Evolutionary conservation across 768 basidiomycete genomes (phyloP), one percentile per base, ranked within the genome.

Genomic region (Epithele typhae): DNA sequence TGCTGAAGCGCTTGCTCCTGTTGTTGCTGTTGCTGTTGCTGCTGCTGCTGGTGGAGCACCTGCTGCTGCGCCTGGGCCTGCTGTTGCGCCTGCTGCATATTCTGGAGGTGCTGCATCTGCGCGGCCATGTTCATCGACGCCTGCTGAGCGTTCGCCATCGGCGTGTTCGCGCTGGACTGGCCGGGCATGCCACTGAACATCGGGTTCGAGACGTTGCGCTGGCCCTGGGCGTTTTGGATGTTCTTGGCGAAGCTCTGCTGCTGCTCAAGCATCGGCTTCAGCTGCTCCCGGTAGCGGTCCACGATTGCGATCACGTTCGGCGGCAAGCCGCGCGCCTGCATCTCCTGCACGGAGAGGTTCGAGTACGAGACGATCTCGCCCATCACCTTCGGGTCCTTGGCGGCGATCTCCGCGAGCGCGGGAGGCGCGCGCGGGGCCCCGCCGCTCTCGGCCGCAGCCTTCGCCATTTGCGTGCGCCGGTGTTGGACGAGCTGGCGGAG

Each of bases 301-400:
- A 87, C 76, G 47, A 78, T 69, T 25, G 64, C 48, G 38, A 89
- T 81, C 45, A 78, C 62, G 38, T 68, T 52, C 18, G 79, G 78
- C 5, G 68, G 64, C 7, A 84, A 61, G 12, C 72, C 71, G 33
- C 68, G 72, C 12, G 65, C 65, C 10, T 77, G 78, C 48, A 89
- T 72, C 35, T 86, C 80, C 4, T 66, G 61, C 2, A 66, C 67
- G 12, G 74, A 66, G 43, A 67, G 52, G 39, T 74, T 59, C 15
- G 79, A 75, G 58, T 73, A 79, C 15, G 62, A 60, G 37, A 82
- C 54, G n/a, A 82, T 64, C 43, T 68, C 43, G 35, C 68, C 68
- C 57, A 79, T 61, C 50, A 73, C 61, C 30, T 64, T 60, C 8
- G 69, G 66, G 39, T 59, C 68, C 18, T 33, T 39, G n/a, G n/a